A percentile compares a stretch with the other conserved stretches of the same genome.
phyloP scores from a whole-genome alignment of 495 filamentous ascomycete genomes.

The Aspergillus mulundensis region DNA sequence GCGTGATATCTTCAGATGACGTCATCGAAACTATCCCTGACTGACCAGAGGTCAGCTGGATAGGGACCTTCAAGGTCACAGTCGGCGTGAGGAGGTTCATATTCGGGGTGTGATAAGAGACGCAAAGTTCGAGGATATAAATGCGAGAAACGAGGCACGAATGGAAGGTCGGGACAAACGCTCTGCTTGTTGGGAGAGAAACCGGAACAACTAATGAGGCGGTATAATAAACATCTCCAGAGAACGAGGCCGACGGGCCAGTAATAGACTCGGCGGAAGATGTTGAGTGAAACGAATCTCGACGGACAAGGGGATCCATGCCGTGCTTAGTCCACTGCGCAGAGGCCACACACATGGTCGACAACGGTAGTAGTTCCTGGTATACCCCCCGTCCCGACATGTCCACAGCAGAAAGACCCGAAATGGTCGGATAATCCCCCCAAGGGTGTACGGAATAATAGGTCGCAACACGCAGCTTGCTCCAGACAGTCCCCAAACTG shows the following conservation, averaged over 20 bases:
- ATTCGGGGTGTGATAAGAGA: slow-evolving; percentile 57
- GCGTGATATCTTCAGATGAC: slow-evolving; percentile 25
- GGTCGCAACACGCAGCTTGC: slow-evolving; percentile 71
- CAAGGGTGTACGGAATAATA: slow-evolving; percentile 67
- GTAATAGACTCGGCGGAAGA: slow-evolving; percentile 30
- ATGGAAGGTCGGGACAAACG: slow-evolving; percentile 85
- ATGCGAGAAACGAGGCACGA: slow-evolving; percentile 76
- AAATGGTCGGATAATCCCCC: slow-evolving; percentile 36
- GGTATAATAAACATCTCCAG: slow-evolving; percentile 55
- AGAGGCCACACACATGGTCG: slow-evolving; percentile 59
- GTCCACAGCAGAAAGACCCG: slow-evolving; percentile 19
- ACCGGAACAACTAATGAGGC: slow-evolving; percentile 70
- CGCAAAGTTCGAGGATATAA: slow-evolving; percentile 68
- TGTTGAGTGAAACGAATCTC: slow-evolving; percentile 55
- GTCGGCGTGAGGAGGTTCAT: slow-evolving; percentile 51
- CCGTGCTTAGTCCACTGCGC: slow-evolving; percentile 62
- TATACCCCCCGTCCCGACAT: slow-evolving; percentile 63
- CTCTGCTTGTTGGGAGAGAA: slow-evolving; percentile 62
- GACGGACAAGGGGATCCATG: slow-evolving; percentile 34
- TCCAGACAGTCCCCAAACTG: slow-evolving; percentile 57
- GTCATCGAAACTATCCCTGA: slow-evolving; percentile 4
- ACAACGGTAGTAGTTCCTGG: slow-evolving; percentile 57
- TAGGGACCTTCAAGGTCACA: slow-evolving; percentile 64
- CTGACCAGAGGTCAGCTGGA: slow-evolving; percentile 60
- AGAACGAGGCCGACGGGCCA: slow-evolving; percentile 38